These are phyloP conservation scores for Penicillium rolfsii DNA, from an alignment of 2,329 filamentous ascomycete species.

Conservation along the genomic window DNA sequence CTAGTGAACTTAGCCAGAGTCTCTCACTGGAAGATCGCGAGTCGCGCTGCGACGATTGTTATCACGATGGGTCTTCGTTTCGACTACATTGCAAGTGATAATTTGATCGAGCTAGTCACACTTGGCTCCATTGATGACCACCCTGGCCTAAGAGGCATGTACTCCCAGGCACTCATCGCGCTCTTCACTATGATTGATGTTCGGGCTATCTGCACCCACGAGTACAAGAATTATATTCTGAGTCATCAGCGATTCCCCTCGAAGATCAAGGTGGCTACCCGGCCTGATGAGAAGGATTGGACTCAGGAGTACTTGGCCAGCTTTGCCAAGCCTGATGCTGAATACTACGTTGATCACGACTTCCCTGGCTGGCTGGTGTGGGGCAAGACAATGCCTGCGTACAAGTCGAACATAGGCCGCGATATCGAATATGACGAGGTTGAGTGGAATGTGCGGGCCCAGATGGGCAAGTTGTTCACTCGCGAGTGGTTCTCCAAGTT, in stretches of 20 bases:
- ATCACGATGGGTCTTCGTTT: conserved; percentile 91
- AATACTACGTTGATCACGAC: conserved; percentile 90
- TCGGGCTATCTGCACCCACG: conserved; percentile 81
- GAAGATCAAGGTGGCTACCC: conserved; percentile 72
- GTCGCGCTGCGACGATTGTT: conserved; percentile 84
- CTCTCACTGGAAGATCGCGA: conserved; percentile 96
- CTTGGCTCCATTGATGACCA: conserved; percentile 87
- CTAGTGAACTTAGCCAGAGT: conserved; percentile 74
- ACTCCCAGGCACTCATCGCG: conserved; percentile 75
- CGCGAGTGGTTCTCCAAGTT: conserved; percentile 83
- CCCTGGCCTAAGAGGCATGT: conserved; percentile 79
- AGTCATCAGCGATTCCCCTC: conserved; percentile 79
- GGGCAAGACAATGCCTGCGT: conserved; percentile 83
- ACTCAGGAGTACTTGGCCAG: conserved; percentile 76
- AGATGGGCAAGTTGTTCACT: conserved; percentile 79
- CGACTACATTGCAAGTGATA: conserved; percentile 77
- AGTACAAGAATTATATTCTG: conserved; percentile 82
- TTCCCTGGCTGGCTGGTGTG: conserved; percentile 96
- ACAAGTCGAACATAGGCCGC: conserved; percentile 67
- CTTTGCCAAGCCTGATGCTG: conserved; percentile 75
- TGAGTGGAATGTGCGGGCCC: conserved; percentile 72
- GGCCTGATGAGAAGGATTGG: conserved; percentile 74
- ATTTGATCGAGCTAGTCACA: conserved; percentile 81
- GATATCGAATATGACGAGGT: conserved; percentile 78
- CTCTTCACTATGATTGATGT: conserved; percentile 87